phyloP scores from a whole-genome alignment of 2,329 filamentous ascomycete species.

The Plectosphaerella plurivora region DNA sequence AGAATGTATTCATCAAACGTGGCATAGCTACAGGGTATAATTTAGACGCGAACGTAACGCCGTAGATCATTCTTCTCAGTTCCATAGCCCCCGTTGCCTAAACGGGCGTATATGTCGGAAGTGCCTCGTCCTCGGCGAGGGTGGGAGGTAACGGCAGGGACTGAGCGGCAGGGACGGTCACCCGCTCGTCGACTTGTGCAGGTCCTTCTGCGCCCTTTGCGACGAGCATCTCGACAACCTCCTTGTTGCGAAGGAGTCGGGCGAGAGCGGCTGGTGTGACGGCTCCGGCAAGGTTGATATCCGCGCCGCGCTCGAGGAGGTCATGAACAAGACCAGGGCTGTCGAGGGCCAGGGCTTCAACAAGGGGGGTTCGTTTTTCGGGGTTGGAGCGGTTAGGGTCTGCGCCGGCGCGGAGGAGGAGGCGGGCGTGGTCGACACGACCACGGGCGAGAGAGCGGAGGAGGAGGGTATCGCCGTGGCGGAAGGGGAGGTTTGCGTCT shows the following conservation, averaged over 20 bases:
- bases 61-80: no score
- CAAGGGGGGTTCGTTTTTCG: conserved; percentile 8
- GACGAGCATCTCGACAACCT: conserved; percentile 5
- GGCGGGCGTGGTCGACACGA: conserved; percentile 14
- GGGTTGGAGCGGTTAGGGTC: conserved; percentile 19
- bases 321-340: conserved; percentile 6
- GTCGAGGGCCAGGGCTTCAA: conserved; percentile 19
- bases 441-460: conserved; percentile 23
- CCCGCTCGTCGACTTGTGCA: no score
- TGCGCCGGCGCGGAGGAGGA: conserved; percentile 25
- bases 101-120: no score
- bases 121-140: no score
- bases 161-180: no score
- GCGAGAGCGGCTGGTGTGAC: conserved; percentile 8
- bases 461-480: conserved; percentile 16
- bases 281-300: conserved; percentile 10
- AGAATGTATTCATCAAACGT: no score
- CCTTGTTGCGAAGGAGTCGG: conserved; percentile 1
- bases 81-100: no score
- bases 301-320: conserved; percentile 10
- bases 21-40: no score
- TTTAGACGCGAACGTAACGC: no score
- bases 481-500: conserved; percentile 10
- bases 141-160: no score
- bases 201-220: conserved; percentile 7